Evolutionary conservation across 371 early-diverging fungal species (phyloP), one percentile per base, ranked within the genome.

Genomic region (Smittium culicis): DNA sequence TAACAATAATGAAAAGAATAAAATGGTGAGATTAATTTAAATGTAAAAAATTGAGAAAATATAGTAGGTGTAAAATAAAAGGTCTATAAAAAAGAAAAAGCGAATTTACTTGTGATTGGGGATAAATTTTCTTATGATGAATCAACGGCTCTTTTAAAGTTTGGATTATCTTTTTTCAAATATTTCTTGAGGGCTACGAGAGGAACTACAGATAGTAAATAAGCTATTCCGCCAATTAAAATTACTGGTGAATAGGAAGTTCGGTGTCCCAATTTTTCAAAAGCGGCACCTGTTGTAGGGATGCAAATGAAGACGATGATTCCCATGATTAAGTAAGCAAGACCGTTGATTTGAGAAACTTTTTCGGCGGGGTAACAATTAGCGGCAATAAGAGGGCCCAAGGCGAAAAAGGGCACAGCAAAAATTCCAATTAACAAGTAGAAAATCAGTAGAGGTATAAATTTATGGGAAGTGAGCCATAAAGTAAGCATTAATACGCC

Each of bases 361-460:
- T 68, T 58, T 28, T 61, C 66, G 30, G 66, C 68, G 25, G 62
- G 66, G 45, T 75, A 75, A 45, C 76, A 75, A 2, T 68, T 68
- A 77, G 80, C 67, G 68, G 73, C 60, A 33, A 78, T 57, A 35
- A 72, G 54, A 74, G 85, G 61, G 69, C 78, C 61, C 65, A 73
- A 77, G 75, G 82, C n/a, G 75, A 78, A 35, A 54, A 74, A 61
- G 74, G 70, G 66, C 68, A 76, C 67, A 34, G 81, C 59, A n/a
- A 85, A 79, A 0, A 83, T 63, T 2, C 83, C 71, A n/a, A 73
- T 68, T 63, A 73, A 69, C 57, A 73, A 8, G 34, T 73, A 80
- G 34, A 72, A 81, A 69, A 25, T 81, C 79, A 45, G 73, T 72
- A 30, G 74, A 68, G 34, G 78, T 71, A 28, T 75, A 74, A 54